phyloP scores from a whole-genome alignment of 495 filamentous ascomycete species.

The Aspergillus taichungensis region DNA sequence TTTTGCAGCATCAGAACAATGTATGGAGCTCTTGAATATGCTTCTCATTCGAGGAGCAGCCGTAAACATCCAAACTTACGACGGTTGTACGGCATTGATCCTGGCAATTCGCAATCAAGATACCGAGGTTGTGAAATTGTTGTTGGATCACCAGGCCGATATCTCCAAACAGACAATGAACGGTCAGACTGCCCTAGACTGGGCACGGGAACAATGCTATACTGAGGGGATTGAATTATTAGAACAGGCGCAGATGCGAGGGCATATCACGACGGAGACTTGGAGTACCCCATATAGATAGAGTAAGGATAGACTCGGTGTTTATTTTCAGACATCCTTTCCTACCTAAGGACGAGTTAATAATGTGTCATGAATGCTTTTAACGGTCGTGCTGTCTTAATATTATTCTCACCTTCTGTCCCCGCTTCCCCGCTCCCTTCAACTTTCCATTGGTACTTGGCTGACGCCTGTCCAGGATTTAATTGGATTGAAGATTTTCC shows the following conservation, averaged over 20 bases:
- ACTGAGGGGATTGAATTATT: neutral
- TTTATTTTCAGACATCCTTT: no score
- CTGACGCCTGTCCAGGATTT: no score
- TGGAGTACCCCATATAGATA: no score
- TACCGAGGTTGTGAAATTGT: neutral
- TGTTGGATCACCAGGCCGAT: conserved; percentile 7
- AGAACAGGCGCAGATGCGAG: neutral
- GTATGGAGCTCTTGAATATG: conserved; percentile 7
- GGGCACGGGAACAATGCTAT: neutral
- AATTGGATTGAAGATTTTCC: neutral
- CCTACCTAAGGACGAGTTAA: no score
- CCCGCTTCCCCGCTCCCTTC: no score
- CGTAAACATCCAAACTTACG: conserved; percentile 6
- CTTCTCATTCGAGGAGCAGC: conserved; percentile 13
- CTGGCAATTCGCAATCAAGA: conserved; percentile 6
- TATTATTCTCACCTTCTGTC: no score
- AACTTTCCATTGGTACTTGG: no score
- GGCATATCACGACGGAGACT: neutral
- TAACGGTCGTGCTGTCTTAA: no score
- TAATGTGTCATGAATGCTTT: no score
- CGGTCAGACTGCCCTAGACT: conserved; percentile 1
- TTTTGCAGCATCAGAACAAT: neutral
- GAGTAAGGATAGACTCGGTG: no score
- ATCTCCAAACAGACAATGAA: neutral
- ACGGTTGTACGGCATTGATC: conserved; percentile 18